Conservation (phyloP, 1,284 basidiomycete genomes). For the Fomitopsis pinicola region DNA sequence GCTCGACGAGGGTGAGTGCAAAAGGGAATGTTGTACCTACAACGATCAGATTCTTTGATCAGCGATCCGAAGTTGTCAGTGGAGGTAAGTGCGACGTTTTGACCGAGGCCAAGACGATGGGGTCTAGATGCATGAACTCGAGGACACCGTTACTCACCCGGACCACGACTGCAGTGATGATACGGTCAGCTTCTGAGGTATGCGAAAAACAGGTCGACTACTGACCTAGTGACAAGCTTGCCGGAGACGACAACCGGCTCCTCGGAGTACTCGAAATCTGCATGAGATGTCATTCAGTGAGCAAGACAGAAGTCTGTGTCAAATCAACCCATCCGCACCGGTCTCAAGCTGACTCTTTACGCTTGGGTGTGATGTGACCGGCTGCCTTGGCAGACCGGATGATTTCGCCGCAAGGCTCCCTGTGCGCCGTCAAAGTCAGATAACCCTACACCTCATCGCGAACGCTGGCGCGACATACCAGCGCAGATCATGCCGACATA, state of each 20-base stretch:
- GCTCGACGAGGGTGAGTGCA: conserved; percentile 21
- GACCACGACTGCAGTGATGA: conserved; percentile 57
- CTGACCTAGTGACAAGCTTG: conserved; percentile 73
- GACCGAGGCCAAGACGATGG: background rate
- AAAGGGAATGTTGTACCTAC: conserved; percentile 54
- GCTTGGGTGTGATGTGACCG: conserved; percentile 78
- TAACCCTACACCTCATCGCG: background rate
- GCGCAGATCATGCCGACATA: conserved; percentile 83
- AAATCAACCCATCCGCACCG: conserved; percentile 32
- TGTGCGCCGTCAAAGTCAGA: conserved; percentile 20
- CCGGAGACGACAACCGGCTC: conserved; percentile 74
- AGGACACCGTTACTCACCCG: conserved; percentile 41
- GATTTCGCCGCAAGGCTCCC: conserved; percentile 68
- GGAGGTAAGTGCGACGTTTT: too few relatives aligned
- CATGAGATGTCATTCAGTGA: too few relatives aligned
- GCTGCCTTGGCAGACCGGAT: conserved; percentile 57
- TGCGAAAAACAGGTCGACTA: conserved; percentile 2
- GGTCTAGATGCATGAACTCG: background rate
- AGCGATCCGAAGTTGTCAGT: background rate
- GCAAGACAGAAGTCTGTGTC: background rate
- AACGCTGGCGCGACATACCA: conserved; percentile 35
- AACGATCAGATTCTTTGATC: background rate
- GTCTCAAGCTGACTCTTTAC: conserved; percentile 61
- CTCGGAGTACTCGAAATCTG: conserved; percentile 77
- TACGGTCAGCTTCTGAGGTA: conserved; percentile 1